Evolutionary conservation across 208 protist genomes (phyloP).

Genomic region (Entamoeba nuttalli): DNA sequence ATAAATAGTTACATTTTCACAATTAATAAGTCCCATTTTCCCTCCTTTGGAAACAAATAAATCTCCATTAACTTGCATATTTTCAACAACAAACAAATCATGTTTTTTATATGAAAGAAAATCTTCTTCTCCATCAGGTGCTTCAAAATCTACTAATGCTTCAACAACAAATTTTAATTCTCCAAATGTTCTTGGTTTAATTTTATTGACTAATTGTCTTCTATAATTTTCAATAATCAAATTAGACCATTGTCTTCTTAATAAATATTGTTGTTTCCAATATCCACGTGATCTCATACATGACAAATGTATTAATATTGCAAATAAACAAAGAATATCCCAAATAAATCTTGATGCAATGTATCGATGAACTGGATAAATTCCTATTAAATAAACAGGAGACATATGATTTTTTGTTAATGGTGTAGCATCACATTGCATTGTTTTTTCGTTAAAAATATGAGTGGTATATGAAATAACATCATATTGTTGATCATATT

Average conservation of each 20-base stretch:
- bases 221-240: not conserved
- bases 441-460: not conserved
- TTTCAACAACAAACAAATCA: not conserved
- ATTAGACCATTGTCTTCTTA: not conserved
- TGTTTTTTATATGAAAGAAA: not conserved
- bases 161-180: not conserved
- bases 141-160: not conserved
- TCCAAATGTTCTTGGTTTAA: not conserved
- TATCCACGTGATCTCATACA: not conserved
- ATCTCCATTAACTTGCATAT: not conserved
- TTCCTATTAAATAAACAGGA: not conserved
- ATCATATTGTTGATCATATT: not conserved
- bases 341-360: not conserved
- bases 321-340: not conserved
- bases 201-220: not conserved
- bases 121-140: not conserved
- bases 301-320: not conserved
- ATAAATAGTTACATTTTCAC: not conserved
- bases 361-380: not conserved
- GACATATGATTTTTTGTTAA: not conserved
- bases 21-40: not conserved
- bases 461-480: not conserved
- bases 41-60: not conserved
- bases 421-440: not conserved
- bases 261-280: not conserved